Percentiles rank a stretch among this genome's conserved stretches.
Evolutionary conservation across 805 yeast species (phyloP).

Genomic region (Wickerhamomyces ciferrii): DNA sequence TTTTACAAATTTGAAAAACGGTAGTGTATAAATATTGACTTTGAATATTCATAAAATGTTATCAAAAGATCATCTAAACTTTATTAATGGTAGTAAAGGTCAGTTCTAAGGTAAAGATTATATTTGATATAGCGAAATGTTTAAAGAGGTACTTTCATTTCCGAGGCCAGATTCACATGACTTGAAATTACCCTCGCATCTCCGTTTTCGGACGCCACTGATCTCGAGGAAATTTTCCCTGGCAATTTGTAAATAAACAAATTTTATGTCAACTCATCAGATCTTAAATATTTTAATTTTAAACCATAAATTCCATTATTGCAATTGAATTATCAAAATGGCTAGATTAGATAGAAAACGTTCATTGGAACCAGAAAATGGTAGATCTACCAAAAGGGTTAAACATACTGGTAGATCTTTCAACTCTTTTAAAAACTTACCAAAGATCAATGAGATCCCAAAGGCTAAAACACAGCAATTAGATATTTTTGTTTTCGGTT

Average conservation of each 20-base stretch:
- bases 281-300: not conserved
- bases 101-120: too few species aligned
- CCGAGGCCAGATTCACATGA: too few species aligned
- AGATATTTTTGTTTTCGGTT: slow-evolving; percentile 90
- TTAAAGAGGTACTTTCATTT: too few species aligned
- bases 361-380: slow-evolving; percentile 12
- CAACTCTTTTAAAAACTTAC: slow-evolving; percentile 20
- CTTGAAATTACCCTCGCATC: not conserved
- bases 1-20: not conserved
- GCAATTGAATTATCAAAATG: slow-evolving; percentile 8
- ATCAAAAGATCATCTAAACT: too few species aligned
- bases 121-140: too few species aligned
- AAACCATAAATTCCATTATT: too few species aligned
- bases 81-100: too few species aligned
- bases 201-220: not conserved
- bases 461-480: slow-evolving; percentile 29
- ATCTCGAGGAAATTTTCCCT: not conserved
- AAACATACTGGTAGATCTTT: slow-evolving; percentile 24
- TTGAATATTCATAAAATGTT: too few species aligned
- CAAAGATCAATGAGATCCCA: slow-evolving; percentile 22
- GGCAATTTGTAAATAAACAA: not conserved
- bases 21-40: too few species aligned
- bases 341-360: slow-evolving; percentile 22
- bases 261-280: not conserved
- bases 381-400: slow-evolving; percentile 12